Conservation (phyloP, 2,329 filamentous ascomycete genomes). For the Didymella pomorum region DNA sequence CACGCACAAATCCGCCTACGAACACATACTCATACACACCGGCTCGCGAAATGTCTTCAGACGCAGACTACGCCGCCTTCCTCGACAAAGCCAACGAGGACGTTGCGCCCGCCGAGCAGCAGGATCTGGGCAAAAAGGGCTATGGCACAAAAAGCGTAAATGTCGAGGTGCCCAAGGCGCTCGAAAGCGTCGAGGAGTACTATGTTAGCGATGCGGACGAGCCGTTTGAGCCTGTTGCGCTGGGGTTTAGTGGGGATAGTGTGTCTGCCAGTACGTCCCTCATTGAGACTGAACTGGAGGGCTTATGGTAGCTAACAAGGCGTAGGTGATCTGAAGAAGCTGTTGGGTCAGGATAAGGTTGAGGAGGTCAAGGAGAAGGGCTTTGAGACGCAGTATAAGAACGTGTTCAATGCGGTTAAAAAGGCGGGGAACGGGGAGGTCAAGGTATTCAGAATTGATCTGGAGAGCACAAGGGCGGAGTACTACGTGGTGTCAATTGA, state of each 20-base stretch:
- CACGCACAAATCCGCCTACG: background rate
- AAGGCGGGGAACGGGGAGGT: conserved; percentile 73
- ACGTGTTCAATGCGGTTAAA: conserved; percentile 73
- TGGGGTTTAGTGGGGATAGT: conserved; percentile 64
- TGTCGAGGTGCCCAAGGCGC: conserved; percentile 64
- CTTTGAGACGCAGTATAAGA: conserved; percentile 78
- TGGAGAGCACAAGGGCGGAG: conserved; percentile 71
- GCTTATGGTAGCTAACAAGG: background rate
- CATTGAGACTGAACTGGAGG: background rate
- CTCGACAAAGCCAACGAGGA: conserved; percentile 86
- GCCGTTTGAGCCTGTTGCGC: conserved; percentile 78
- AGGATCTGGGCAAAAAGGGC: conserved; percentile 34
- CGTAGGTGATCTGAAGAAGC: conserved; percentile 73
- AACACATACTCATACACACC: background rate
- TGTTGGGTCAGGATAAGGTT: conserved; percentile 70
- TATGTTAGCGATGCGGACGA: conserved; percentile 87
- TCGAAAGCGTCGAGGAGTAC: conserved; percentile 61
- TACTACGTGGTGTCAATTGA: conserved; percentile 80
- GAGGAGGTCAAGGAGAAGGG: conserved; percentile 71
- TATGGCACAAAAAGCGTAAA: conserved; percentile 52
- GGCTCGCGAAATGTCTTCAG: conserved; percentile 68
- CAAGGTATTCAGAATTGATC: conserved; percentile 75
- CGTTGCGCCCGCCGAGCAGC: conserved; percentile 42
- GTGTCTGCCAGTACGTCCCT: conserved; percentile 4
- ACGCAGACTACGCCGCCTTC: conserved; percentile 85